Evolutionary conservation across 2,329 filamentous ascomycete species (phyloP).

Genomic region (Apiospora marii): DNA sequence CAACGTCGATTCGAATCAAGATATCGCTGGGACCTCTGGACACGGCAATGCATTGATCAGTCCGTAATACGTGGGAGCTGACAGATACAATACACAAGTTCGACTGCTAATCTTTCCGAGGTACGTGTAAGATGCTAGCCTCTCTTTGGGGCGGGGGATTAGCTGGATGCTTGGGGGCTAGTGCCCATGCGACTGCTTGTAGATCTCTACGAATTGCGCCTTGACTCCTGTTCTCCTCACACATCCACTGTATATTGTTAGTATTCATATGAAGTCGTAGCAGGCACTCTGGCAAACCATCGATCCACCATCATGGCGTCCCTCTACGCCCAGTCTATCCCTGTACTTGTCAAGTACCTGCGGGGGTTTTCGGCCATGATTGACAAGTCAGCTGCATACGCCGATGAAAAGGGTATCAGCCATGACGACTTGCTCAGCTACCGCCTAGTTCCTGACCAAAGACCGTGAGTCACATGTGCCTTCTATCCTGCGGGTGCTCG

Average conservation of each 20-base stretch:
- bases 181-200: neutral
- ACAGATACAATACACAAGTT: neutral
- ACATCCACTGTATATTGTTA: too few species aligned
- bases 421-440: constrained; percentile 28
- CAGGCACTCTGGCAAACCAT: too few species aligned
- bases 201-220: neutral
- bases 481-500: neutral
- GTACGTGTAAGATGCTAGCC: neutral
- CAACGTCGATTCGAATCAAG: too few species aligned
- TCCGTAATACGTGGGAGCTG: neutral
- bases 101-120: neutral
- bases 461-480: neutral
- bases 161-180: neutral
- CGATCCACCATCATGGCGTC: constrained; percentile 25
- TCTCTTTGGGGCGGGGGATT: too few species aligned
- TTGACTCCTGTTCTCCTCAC: neutral
- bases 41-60: neutral
- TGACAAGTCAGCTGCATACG: constrained; percentile 25
- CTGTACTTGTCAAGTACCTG: constrained; percentile 30
- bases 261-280: neutral
- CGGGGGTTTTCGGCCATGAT: constrained; percentile 27
- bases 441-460: constrained; percentile 29
- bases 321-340: constrained; percentile 32
- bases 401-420: constrained; percentile 30
- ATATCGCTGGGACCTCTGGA: too few species aligned